phyloP scores from a whole-genome alignment of 176 grass and related monocot genomes.

The Aegilops sharonensis region DNA sequence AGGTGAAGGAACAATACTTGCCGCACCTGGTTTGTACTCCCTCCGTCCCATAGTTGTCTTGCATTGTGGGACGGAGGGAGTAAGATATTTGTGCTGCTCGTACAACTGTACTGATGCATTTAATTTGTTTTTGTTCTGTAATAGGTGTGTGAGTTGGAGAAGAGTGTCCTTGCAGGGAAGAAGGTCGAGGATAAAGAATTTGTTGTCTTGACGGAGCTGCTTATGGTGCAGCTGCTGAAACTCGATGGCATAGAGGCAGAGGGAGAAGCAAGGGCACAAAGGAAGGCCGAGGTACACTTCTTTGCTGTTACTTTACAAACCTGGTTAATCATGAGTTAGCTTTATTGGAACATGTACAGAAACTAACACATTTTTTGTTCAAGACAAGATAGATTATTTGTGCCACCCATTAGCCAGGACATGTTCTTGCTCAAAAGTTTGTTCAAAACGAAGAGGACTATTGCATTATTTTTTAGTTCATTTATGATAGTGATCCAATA shows the following conservation, averaged over 20 bases:
- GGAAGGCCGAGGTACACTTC: conserved; percentile 77
- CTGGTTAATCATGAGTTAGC: background rate
- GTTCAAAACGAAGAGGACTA: background rate
- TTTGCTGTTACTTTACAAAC: background rate
- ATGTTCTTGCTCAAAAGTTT: background rate
- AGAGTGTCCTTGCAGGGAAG: conserved; percentile 46
- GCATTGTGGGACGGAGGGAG: no score
- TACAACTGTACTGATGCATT: background rate
- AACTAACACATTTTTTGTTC: background rate
- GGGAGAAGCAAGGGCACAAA: conserved; percentile 79
- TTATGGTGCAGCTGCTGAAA: conserved; percentile 90
- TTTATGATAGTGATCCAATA: background rate
- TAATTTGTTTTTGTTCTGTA: background rate
- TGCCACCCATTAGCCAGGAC: background rate
- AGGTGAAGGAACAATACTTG: conserved; percentile 49
- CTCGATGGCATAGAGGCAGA: conserved; percentile 86
- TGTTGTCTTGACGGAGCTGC: conserved; percentile 71
- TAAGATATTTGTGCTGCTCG: background rate
- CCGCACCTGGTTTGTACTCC: background rate
- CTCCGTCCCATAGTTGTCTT: no score
- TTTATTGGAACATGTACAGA: background rate
- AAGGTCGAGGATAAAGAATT: conserved; percentile 85
- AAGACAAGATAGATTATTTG: background rate
- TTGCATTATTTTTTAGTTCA: background rate
- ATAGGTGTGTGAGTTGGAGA: conserved; percentile 82